phyloP scores from a whole-genome alignment of 1,139 yeast genomes.

The Hansenula sp. region DNA sequence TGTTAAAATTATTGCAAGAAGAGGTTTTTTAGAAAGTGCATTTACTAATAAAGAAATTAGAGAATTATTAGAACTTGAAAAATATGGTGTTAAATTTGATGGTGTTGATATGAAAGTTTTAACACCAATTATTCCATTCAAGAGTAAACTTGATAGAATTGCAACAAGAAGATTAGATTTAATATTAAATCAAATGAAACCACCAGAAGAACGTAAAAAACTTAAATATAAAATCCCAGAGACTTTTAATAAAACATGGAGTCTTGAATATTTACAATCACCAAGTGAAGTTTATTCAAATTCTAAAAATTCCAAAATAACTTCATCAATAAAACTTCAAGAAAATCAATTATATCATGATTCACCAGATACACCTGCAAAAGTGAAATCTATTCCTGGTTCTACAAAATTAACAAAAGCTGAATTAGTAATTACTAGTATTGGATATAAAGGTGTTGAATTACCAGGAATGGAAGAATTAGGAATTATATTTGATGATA shows the following conservation, averaged over 20 bases:
- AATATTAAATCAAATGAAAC: slow-evolving; percentile 47
- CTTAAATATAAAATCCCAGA: slow-evolving; percentile 21
- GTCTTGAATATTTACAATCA: slow-evolving; percentile 60
- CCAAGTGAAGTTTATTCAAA: slow-evolving; percentile 53
- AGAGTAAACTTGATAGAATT: slow-evolving; percentile 50
- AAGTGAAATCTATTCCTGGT: slow-evolving; percentile 32
- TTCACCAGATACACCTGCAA: slow-evolving; percentile 21
- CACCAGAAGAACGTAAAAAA: slow-evolving; percentile 25
- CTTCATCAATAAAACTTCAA: slow-evolving; percentile 46
- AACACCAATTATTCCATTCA: slow-evolving; percentile 33
- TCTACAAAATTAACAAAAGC: slow-evolving; percentile 18
- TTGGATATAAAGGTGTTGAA: slow-evolving; percentile 77
- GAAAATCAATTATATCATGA: slow-evolving; percentile 35
- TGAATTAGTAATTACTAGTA: slow-evolving; percentile 75
- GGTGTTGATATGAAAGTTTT: slow-evolving; percentile 47
- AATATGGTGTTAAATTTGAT: slow-evolving; percentile 48
- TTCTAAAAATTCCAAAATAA: slow-evolving; percentile 29
- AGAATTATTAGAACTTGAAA: slow-evolving; percentile 66
- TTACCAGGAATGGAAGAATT: slow-evolving; percentile 37
- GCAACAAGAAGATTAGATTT: slow-evolving; percentile 66
- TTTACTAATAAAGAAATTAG: slow-evolving; percentile 91
- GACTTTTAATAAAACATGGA: slow-evolving; percentile 48
- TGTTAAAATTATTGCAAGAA: slow-evolving; percentile 75
- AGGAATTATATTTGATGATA: slow-evolving; percentile 49
- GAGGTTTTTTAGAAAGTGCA: slow-evolving; percentile 81